Conservation (phyloP, 768 basidiomycete genomes). For the Kwoniella mangroviensis region DNA sequence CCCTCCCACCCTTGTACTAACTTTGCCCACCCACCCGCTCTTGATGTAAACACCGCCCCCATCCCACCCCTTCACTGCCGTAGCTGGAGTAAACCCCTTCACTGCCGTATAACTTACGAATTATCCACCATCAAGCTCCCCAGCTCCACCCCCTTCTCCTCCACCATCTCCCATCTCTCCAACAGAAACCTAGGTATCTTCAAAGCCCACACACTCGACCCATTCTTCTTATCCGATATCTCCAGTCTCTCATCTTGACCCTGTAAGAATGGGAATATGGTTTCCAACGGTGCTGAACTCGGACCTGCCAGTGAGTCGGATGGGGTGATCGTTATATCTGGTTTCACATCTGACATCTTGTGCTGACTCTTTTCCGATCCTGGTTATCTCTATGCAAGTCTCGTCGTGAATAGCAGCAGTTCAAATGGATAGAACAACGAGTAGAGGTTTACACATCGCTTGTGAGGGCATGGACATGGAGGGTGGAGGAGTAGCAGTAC, state of each 20-base stretch:
- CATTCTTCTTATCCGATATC: conserved; percentile 18
- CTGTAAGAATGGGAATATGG: conserved; percentile 6
- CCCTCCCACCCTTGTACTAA: not conserved
- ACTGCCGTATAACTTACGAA: conserved; percentile 34
- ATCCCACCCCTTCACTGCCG: not conserved
- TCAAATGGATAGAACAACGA: not conserved
- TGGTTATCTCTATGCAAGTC: not conserved
- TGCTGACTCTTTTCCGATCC: not conserved
- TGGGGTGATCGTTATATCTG: conserved; percentile 10
- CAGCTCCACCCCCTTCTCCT: conserved; percentile 75
- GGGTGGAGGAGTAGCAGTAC: not conserved
- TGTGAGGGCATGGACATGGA: not conserved
- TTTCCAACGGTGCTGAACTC: not conserved
- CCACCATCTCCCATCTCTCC: conserved; percentile 79
- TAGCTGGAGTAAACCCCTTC: not conserved
- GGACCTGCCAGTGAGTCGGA: conserved; percentile 9
- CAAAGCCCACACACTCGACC: conserved; percentile 40
- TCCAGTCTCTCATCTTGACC: conserved; percentile 30
- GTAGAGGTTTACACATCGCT: not conserved
- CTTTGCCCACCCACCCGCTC: not conserved
- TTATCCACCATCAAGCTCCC: conserved; percentile 82
- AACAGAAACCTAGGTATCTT: conserved; percentile 82
- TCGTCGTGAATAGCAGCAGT: not conserved
- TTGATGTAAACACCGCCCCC: not conserved
- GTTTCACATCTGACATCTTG: conserved; percentile 28